Conservation (phyloP, 192 early-diverging fungal genomes). For the Paraglomus brasilianum region DNA sequence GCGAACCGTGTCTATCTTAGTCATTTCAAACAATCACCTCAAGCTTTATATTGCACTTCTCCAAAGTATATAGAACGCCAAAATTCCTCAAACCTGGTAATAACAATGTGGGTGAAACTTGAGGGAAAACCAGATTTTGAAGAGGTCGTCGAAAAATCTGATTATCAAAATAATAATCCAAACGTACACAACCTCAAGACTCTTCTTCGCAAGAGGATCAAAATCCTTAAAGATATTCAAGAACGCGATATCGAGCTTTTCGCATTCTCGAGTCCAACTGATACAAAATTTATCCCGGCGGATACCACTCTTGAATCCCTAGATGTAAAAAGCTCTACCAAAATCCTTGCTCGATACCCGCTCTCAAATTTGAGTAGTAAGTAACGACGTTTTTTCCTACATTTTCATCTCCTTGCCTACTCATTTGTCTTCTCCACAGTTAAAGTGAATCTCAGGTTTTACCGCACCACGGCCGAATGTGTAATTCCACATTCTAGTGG, state of each 20-base stretch:
- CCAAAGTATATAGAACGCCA: no score
- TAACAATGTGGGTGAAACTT: constrained; percentile 23
- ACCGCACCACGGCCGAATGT: neutral
- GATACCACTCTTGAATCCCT: constrained; percentile 1
- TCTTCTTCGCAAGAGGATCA: neutral
- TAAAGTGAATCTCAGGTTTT: neutral
- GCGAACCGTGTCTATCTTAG: no score
- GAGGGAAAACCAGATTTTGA: neutral
- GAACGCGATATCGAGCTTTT: constrained; percentile 6
- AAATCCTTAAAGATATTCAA: constrained; percentile 6
- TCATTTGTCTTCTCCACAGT: constrained; percentile 25
- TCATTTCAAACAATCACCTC: no score
- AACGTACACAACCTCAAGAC: constrained; percentile 9
- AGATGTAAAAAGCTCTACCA: neutral
- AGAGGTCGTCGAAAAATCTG: constrained; percentile 13
- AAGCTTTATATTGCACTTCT: no score
- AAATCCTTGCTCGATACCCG: constrained; percentile 12
- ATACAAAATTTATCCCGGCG: neutral
- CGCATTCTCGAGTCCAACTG: constrained; percentile 2
- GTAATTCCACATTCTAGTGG: constrained; percentile 24
- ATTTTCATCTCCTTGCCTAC: constrained; percentile 17
- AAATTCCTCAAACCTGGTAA: neutral
- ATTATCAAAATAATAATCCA: neutral
- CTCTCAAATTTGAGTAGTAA: constrained; percentile 17
- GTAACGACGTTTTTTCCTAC: constrained; percentile 13